Evolutionary conservation across 352 stramenopile genomes (phyloP), one percentile per base, ranked within the genome.

Genomic region (Phytophthora agathidicida): DNA sequence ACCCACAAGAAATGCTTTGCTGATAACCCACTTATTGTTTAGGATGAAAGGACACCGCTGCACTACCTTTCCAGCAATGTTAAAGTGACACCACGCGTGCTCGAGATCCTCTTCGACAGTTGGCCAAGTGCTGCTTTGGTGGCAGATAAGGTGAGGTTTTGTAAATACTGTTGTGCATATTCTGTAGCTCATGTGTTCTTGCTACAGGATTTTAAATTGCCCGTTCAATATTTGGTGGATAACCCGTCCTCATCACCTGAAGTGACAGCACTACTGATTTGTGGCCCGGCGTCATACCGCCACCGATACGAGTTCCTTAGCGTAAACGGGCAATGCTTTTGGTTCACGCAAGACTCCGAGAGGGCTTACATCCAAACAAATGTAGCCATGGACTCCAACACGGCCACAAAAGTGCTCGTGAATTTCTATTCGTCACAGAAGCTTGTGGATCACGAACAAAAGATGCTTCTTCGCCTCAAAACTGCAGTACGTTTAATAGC

Each of bases 31-130:
- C n/a, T n/a, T 44, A 19, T 41, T 23, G 17, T 28, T 16, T 41
- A 91, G 82, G 73, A 83, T 33, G 82, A 77, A 0, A 69, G 80
- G 41, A 81, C 74, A 0, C 76, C 82, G 1, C 48, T 92, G 16
- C 82, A 90, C 43, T 73, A 88, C 54, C 45, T 89, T n/a, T 89
- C 75, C 50, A 68, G 54, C 50, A 89, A 89, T 35, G 39, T 46
- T n/a, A 70, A 66, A 8, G 57, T 88, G 16, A 84, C 70, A 5
- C 37, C 78, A 5, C 74, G 80, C 1, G 54, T 86, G 31, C 60
- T 90, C 2, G 82, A 88, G 39, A 87, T 90, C 50, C 37, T 92
- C 2, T 90, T 89, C 46, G 83, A 92, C 42, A 77, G 77, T 8
- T 87, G 76, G 47, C 80, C 83, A 13, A 81, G 69, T 33, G 77